Base-by-base conservation (phyloP, 1,284 basidiomycete genomes). In the Caloboletus inedulis region DNA sequence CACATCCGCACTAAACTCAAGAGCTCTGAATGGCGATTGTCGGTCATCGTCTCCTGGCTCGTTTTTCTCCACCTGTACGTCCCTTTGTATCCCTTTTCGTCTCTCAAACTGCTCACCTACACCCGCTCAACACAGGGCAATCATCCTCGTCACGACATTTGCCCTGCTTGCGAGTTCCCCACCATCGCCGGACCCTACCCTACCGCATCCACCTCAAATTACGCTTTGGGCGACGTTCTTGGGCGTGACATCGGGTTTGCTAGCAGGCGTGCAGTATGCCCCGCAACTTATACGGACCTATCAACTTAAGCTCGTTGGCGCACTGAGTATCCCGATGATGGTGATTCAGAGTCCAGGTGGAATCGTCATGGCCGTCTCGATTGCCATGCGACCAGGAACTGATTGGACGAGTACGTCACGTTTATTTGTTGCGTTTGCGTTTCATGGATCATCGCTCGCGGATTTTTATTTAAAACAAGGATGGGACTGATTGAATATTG, bases 281-380 rank as follows among this genome's bases (percentile, higher is more conserved):
- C 95, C 94, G 0, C 95, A 98, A 69, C 79, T 98, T 36, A 62
- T 80, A 23, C 84, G 89, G 60, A 98, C 95, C 1, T 94, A 87
- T 61, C 73, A 74, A 7, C 74, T 81, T 35, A 87, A 86, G 62
- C 80, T 95, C 7, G 95, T 98, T 8, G 95, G 94, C 10, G 93
- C 94, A 1, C 76, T 98, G 21, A 94, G 89, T 61, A 89, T 98
- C 58, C 87, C 87, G 2, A 97, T 93, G 82, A 98, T 99, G 96
- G 75, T 82, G 42, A 88, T 99, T 21, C 95, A 99, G 72, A 93
- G 87, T 7, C 96, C 96, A 0, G 96, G 96, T 3, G 89, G 90
- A 1, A 77, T 93, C 19, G 70, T 94, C 35, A 98, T 99, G 82
- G 89, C 94, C 13, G 68, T 89, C 36, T 92, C 89, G 55, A 88